Conservation (phyloP, 2,329 filamentous ascomycete genomes). For the Calycina marina region DNA sequence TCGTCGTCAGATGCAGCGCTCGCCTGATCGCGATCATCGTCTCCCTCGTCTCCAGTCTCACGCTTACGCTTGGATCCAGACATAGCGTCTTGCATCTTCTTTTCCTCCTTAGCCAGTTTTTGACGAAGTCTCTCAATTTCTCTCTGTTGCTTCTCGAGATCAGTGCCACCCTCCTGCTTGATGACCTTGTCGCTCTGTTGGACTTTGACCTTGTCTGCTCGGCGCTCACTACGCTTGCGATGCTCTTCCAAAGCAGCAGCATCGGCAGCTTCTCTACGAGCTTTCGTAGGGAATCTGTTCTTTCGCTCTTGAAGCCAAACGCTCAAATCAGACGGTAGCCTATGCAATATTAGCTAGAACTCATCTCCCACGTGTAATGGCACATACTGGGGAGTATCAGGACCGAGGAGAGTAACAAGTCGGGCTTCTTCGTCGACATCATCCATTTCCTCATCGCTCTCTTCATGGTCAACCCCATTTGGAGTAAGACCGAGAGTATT, state of each 20-base stretch:
- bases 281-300: conserved; percentile 66
- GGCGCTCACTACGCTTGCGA: conserved; percentile 18
- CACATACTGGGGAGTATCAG: conserved; percentile 24
- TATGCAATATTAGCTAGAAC: conserved; percentile 23
- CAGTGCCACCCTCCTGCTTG: conserved; percentile 36
- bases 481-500: conserved; percentile 61
- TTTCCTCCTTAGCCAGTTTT: conserved; percentile 55
- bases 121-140: conserved; percentile 47
- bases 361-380: conserved; percentile 14
- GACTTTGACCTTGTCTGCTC: conserved; percentile 19
- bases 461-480: conserved; percentile 32
- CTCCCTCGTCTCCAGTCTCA: conserved; percentile 51
- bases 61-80: conserved; percentile 54
- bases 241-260: conserved; percentile 41
- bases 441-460: conserved; percentile 47
- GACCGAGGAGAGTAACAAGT: conserved; percentile 24
- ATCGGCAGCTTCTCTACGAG: conserved; percentile 50
- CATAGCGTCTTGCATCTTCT: conserved; percentile 21
- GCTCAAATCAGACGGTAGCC: conserved; percentile 48
- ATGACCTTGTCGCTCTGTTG: conserved; percentile 23
- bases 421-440: conserved; percentile 47
- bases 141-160: conserved; percentile 37
- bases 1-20: conserved; percentile 17
- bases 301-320: conserved; percentile 71
- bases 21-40: conserved; percentile 35